Base-by-base conservation (phyloP, 371 early-diverging fungal genomes). In the Dinochytrium kinnereticum region DNA sequence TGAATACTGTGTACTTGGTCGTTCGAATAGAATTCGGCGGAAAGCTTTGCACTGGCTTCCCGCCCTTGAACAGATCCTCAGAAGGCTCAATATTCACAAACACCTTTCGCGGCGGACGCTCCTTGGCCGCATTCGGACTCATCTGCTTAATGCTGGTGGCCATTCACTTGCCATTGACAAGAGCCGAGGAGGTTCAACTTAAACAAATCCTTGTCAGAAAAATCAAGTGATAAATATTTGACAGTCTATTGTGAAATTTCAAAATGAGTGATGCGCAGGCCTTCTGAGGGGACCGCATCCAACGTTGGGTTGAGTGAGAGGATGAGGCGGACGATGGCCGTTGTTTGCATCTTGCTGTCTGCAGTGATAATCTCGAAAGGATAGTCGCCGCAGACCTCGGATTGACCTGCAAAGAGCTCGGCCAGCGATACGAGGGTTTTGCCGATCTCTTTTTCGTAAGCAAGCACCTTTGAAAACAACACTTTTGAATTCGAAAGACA, bases 1-100 rank as follows among this genome's bases (percentile, higher is more conserved):
- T 90, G 30, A 92, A 59, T 26, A 91, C 51, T 21, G 96, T 96
- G 83, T 99, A 99, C 80, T 96, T 97, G 3, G 97, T 91, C 0
- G 98, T 95, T 30, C 87, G 31, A 34, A 84, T 78, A 13, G 28
- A n/a, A 66, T 81, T 81, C 10, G 77, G 44, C 0, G 77, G 68
- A 49, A 80, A 82, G 1, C 44, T 44, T 36, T 67, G 71, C 2
- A 55, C 3, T 26, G 40, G 26, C 19, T 0, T 36, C 13, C 28
- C 44, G 31, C 28, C 28, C 3, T 2, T 3, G 49, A 40, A 28
- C 7, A 66, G 24, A 10, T 66, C 67, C 28, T 3, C 3, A 24
- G 67, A 15, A 24, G 67, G 67, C 2, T 44, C 24, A 2, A 44
- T 31, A 30, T 66, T 66, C 24, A 66, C 44, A 31, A 66, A 66